A percentile compares a stretch with the other conserved stretches of the same genome.
Evolutionary conservation across 345 rosid species (phyloP).

Genomic region (Salix suchowensis): DNA sequence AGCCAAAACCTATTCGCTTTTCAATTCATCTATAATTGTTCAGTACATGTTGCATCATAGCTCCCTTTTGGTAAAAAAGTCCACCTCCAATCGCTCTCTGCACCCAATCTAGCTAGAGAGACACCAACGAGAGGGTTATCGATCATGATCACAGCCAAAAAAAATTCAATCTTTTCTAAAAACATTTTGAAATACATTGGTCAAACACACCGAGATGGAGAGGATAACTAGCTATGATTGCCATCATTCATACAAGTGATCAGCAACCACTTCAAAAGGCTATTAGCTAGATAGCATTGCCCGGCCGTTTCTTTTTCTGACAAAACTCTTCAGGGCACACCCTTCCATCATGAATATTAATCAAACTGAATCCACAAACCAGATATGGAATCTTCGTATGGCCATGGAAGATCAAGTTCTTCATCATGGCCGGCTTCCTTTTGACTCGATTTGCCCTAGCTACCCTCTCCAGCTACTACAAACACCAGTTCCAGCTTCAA

Average conservation of each 20-base stretch:
- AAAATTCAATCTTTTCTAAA: no score
- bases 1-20: no score
- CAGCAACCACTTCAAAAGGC: no score
- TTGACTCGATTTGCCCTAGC: slow-evolving; percentile 30
- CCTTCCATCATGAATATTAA: slow-evolving; percentile 48
- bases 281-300: background rate
- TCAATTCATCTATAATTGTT: no score
- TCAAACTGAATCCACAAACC: slow-evolving; percentile 44
- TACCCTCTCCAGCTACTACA: slow-evolving; percentile 29
- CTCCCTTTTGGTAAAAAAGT: no score
- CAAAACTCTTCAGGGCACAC: background rate
- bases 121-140: no score
- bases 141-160: no score
- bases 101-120: no score
- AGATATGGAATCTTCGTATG: slow-evolving; percentile 43
- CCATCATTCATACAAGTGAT: background rate
- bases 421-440: slow-evolving; percentile 6
- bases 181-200: no score
- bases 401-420: slow-evolving; percentile 42
- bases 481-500: background rate
- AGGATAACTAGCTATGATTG: background rate
- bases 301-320: background rate
- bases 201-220: no score
- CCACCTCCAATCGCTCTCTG: no score
- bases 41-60: no score